Conservation (phyloP, 2,329 filamentous ascomycete species). For the Chrysoporthe puriensis region DNA sequence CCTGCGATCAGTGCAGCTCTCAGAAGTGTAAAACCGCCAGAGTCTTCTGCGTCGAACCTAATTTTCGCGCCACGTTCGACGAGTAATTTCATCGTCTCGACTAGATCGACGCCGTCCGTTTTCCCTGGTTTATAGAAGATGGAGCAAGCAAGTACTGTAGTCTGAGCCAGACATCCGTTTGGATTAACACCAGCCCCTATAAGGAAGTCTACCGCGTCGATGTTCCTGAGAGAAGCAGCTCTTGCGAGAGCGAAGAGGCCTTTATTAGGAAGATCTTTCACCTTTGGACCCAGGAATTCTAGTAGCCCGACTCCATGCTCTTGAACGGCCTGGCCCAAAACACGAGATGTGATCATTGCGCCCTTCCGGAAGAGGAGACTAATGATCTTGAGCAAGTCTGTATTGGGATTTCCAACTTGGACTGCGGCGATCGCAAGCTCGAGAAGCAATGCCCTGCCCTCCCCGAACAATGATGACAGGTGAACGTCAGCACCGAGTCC, state of each 20-base stretch:
- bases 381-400: not conserved
- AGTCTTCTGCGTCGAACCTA: not conserved
- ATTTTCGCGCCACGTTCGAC: not conserved
- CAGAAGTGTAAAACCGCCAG: not conserved
- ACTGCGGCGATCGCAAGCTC: not conserved
- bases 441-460: not conserved
- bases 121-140: no score
- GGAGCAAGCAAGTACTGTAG: not conserved
- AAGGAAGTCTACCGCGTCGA: not conserved
- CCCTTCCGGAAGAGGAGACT: not conserved
- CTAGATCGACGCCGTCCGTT: no score
- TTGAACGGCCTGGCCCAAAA: not conserved
- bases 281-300: not conserved
- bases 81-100: not conserved
- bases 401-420: rapidly evolving
- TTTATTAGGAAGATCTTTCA: not conserved
- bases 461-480: not conserved
- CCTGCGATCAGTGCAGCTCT: rapidly evolving
- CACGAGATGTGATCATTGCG: not conserved
- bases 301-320: not conserved
- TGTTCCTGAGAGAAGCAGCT: not conserved
- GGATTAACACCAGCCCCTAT: not conserved
- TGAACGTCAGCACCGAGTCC: not conserved
- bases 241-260: not conserved
- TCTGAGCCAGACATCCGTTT: not conserved